A percentile compares a stretch with the other conserved stretches of the same genome.
phyloP scores from a whole-genome alignment of 441 rosid species.

The Breynia disticha region DNA sequence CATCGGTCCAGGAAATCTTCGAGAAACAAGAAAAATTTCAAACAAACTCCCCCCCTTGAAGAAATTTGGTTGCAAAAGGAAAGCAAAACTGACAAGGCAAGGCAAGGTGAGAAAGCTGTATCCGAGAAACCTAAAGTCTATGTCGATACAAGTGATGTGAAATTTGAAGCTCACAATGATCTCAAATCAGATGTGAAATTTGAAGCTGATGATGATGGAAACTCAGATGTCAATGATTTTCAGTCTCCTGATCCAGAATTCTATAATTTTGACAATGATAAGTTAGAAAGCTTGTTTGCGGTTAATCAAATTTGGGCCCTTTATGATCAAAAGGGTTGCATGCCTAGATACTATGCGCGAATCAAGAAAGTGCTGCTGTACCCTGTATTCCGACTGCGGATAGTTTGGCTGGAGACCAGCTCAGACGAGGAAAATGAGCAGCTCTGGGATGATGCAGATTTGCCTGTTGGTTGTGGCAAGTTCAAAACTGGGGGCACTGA shows the following conservation, averaged over 20 bases:
- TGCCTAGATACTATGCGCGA: slow-evolving; percentile 64
- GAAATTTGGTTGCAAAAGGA: slow-evolving; percentile 16
- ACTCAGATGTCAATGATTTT: slow-evolving; percentile 15
- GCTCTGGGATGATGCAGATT: slow-evolving; percentile 24
- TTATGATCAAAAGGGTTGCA: slow-evolving; percentile 43
- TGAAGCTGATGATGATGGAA: slow-evolving; percentile 7
- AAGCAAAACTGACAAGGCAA: slow-evolving; percentile 13
- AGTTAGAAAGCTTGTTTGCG: slow-evolving; percentile 31
- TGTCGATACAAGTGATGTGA: slow-evolving; percentile 10
- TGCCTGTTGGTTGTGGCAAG: slow-evolving; percentile 56
- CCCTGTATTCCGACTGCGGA: slow-evolving; percentile 35
- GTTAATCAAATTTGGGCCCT: slow-evolving; percentile 59
- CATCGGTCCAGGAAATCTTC: slow-evolving; percentile 54
- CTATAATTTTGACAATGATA: slow-evolving; percentile 35
- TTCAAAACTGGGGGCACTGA: slow-evolving; percentile 32
- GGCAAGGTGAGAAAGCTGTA: slow-evolving; percentile 17
- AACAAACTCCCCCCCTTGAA: slow-evolving; percentile 12
- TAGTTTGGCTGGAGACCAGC: slow-evolving; percentile 53
- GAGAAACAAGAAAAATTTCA: slow-evolving; percentile 21
- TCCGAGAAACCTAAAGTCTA: slow-evolving; percentile 9
- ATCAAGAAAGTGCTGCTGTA: slow-evolving; percentile 31
- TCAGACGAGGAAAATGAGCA: slow-evolving; percentile 34
- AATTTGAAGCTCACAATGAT: slow-evolving; percentile 8
- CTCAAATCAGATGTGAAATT: slow-evolving; percentile 10
- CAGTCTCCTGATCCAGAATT: slow-evolving; percentile 48